Evolutionary conservation across 139 green algal genomes (phyloP), one percentile per base, ranked within the genome.

Genomic region (Prasinococcaceae sp.): DNA sequence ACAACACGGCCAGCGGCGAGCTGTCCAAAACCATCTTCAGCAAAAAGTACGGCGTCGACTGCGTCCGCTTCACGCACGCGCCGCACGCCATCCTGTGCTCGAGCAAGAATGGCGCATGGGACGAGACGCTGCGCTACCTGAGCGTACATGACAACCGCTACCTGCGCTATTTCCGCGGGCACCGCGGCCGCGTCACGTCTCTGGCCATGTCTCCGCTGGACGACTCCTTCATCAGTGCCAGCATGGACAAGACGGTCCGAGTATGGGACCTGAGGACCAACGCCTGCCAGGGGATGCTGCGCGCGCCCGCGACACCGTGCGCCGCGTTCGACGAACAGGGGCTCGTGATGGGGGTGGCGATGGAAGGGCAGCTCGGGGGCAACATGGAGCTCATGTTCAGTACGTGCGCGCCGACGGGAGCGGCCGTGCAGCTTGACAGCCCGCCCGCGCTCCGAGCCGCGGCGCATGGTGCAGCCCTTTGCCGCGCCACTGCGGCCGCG

Each of bases 261-360:
- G 54, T 94, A 24, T 95, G 86, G 86, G 86, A 95, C 67, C 61
- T 95, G 40, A 70, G 85, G 12, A 76, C 60, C 4, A 75, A 58
- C 50, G 58, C 69, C 4, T 88, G 79, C 66, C 72, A 85, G 78
- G 77, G 73, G 55, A 25, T 50, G 22, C 52, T 73, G 35, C 23
- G 38, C 37, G 30, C 68, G 12, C 22, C 45, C 0, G 44, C 45
- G 28, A 16, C 38, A 26, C 47, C 50, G 37, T 41, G 22, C 6
- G 61, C 54, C 46, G 41, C 63, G 4, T 73, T 51, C 46, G 62
- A 72, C 30, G 17, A 53, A 37, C 82, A 92, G 63, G 86, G 86
- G 1, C 70, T 93, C 5, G 79, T 94, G n/a, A 92, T 94, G 61
- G 80, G 66, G 6, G 80, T 94, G 30, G 83, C 70, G 0, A 69